Conservation (phyloP, 805 yeast genomes). For the Saturnispora sekii region DNA sequence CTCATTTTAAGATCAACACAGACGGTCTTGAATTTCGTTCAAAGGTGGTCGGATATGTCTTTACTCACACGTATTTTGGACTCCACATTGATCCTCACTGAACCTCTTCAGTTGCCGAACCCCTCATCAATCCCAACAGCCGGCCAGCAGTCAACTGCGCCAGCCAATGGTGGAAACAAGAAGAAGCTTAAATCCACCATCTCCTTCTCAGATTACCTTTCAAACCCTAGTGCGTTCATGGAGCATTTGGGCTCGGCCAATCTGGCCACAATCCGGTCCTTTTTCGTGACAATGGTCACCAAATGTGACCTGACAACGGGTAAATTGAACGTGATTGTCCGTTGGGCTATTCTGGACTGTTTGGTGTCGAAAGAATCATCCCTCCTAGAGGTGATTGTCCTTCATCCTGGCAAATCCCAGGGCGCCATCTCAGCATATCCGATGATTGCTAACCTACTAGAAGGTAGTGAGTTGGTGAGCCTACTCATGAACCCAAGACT, state of each 20-base stretch:
- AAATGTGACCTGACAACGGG: slow-evolving; percentile 49
- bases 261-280: slow-evolving; percentile 28
- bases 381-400: slow-evolving; percentile 45
- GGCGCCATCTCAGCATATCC: slow-evolving; percentile 56
- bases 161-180: neutral
- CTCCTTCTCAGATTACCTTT: slow-evolving; percentile 58
- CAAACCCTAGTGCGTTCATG: slow-evolving; percentile 51
- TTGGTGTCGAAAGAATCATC: slow-evolving; percentile 26
- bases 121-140: slow-evolving; percentile 7
- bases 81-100: slow-evolving; percentile 37
- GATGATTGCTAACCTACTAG: slow-evolving; percentile 41
- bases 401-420: slow-evolving; percentile 57
- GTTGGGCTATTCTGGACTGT: slow-evolving; percentile 33
- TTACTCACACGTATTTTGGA: slow-evolving; percentile 49
- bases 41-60: slow-evolving; percentile 36
- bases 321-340: slow-evolving; percentile 49
- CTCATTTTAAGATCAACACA: slow-evolving; percentile 24
- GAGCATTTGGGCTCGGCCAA: slow-evolving; percentile 32
- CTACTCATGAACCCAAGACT: slow-evolving; percentile 67
- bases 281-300: slow-evolving; percentile 40
- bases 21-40: slow-evolving; percentile 18
- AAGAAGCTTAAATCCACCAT: slow-evolving; percentile 28
- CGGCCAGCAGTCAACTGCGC: slow-evolving; percentile 18
- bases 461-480: slow-evolving; percentile 41
- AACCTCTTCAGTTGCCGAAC: slow-evolving; percentile 20